phyloP scores from a whole-genome alignment of 805 yeast genomes.

The Nakazawaea populi region DNA sequence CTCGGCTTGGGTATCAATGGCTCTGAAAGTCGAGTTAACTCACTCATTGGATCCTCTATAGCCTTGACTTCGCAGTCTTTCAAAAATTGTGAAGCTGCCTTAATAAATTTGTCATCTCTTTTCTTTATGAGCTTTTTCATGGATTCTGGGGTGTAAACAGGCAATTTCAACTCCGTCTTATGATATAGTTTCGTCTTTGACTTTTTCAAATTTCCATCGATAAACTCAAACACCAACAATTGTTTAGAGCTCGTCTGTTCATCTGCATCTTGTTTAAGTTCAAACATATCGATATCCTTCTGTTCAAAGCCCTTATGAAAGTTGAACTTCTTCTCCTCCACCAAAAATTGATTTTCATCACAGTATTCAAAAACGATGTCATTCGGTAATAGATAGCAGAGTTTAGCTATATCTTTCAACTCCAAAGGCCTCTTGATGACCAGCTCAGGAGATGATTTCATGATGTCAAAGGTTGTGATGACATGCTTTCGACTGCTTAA shows the following conservation, averaged over 20 bases:
- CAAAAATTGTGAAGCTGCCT: slow-evolving; percentile 32
- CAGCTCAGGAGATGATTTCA: slow-evolving; percentile 47
- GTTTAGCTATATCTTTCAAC: slow-evolving; percentile 54
- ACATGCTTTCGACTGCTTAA: slow-evolving; percentile 55
- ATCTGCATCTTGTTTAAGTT: slow-evolving; percentile 33
- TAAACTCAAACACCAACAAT: slow-evolving; percentile 67
- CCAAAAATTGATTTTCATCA: slow-evolving; percentile 61
- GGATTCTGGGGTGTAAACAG: slow-evolving; percentile 47
- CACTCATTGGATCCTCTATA: slow-evolving; percentile 34
- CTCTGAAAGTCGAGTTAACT: slow-evolving; percentile 30
- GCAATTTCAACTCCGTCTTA: slow-evolving; percentile 40
- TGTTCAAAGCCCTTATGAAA: slow-evolving; percentile 49
- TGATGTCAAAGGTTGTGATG: slow-evolving; percentile 47
- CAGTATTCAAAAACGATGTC: slow-evolving; percentile 70
- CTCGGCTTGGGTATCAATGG: slow-evolving; percentile 41
- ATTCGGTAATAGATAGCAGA: slow-evolving; percentile 57
- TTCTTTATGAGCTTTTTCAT: slow-evolving; percentile 55
- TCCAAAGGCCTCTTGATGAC: slow-evolving; percentile 38
- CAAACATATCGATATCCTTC: slow-evolving; percentile 46
- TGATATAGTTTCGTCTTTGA: slow-evolving; percentile 39
- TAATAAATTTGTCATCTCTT: slow-evolving; percentile 47
- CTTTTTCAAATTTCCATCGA: slow-evolving; percentile 54
- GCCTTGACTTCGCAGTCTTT: slow-evolving; percentile 21
- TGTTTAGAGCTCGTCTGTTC: slow-evolving; percentile 33
- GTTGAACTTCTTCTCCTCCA: slow-evolving; percentile 36